Base-by-base conservation (phyloP, 2,329 filamentous ascomycete species). In the Cytospora schulzeri region DNA sequence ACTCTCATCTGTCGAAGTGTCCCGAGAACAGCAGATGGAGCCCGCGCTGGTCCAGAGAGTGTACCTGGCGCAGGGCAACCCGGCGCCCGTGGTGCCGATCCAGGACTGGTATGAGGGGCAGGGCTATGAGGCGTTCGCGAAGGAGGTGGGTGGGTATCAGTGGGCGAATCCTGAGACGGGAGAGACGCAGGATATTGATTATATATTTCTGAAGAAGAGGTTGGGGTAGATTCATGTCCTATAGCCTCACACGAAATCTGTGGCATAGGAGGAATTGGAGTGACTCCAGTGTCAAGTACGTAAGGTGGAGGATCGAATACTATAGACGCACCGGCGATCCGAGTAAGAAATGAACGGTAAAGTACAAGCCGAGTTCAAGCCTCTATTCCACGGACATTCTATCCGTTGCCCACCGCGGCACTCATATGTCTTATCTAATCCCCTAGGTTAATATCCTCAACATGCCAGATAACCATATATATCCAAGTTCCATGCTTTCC, bases 91-190 rank as follows among this genome's bases (percentile, higher is more conserved):
- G 29, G 33, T 67, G 8, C 41, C 56, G 22, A 63, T 9, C 17
- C 63, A 66, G 56, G 55, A 59, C 19, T 67, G 66, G 66, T 67
- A 67, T n/a, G 63, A 65, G 52, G 33, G 48, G 28, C 66, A 67
- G 48, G 66, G 66, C n/a, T 67, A 67, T 12, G 50, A 41, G 41
- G 33, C 33, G 26, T 67, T 65, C 35, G 51, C 52, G 1, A 24
- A 29, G 41, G 56, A 62, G 45, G 41, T 33, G 15, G 66, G 29
- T 12, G 66, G 38, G 14, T 67, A 67, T 28, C 53, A 59, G 31
- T 66, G 59, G 63, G 35, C 15, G 31, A 63, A 57, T 5, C 59
- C 63, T 6, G 17, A 28, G n/a, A 66, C 66, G 35, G 66, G 66
- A n/a, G 66, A 65, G n/a, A 57, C 9, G 53, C 63, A 63, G 28